These are phyloP conservation scores for Cordyceps militaris DNA, from an alignment of 2,329 filamentous ascomycete genomes.

Conservation along the genomic window DNA sequence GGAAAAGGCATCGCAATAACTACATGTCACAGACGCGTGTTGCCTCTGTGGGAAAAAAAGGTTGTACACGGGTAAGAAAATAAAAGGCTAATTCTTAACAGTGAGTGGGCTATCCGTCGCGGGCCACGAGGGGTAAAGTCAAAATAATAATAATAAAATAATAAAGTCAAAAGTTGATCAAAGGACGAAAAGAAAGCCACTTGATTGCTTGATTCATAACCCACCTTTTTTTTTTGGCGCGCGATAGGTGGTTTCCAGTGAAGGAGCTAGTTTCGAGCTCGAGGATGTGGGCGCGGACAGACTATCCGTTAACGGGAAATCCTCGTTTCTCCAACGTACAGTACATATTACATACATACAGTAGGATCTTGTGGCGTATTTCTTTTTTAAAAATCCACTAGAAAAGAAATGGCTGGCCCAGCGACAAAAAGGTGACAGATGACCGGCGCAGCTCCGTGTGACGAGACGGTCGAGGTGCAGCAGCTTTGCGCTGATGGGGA, in stretches of 20 bases:
- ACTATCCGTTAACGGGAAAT: not conserved
- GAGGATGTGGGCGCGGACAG: not conserved
- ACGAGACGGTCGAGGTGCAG: constrained; percentile 11
- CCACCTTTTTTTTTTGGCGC: not conserved
- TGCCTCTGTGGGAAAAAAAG: too few species aligned
- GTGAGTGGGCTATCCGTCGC: too few species aligned
- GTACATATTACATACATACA: too few species aligned
- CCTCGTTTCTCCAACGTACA: not conserved
- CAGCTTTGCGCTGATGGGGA: too few species aligned
- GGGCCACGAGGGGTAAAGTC: too few species aligned
- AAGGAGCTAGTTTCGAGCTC: not conserved
- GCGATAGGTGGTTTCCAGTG: not conserved
- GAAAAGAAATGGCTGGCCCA: not conserved
- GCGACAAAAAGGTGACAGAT: not conserved
- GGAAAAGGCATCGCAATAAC: too few species aligned
- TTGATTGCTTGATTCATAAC: not conserved
- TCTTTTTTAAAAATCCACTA: not conserved
- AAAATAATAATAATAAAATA: too few species aligned
- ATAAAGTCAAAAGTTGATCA: too few species aligned
- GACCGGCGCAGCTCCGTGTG: not conserved
- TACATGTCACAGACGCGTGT: too few species aligned
- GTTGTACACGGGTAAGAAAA: too few species aligned
- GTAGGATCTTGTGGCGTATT: not conserved
- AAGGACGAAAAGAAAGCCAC: too few species aligned
- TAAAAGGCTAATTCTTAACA: too few species aligned